Evolutionary conservation across 345 rosid species (phyloP).

Genomic region (Linum usitatissimum): DNA sequence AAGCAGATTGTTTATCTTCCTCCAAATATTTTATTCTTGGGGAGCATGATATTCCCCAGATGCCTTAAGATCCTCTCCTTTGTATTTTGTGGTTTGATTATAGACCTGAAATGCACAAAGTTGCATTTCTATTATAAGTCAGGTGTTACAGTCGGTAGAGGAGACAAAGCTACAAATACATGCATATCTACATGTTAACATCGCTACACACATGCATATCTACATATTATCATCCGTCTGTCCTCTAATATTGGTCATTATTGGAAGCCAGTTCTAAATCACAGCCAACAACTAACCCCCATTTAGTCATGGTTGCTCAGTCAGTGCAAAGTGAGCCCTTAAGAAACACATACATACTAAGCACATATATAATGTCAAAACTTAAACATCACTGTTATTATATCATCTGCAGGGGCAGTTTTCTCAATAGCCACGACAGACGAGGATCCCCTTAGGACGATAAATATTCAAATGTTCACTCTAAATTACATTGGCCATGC

Average conservation of each 20-base stretch:
- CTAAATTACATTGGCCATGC: constrained; percentile 35
- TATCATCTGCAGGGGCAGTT: constrained; percentile 34
- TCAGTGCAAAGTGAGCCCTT: neutral
- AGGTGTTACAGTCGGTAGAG: neutral
- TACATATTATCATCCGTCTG: neutral
- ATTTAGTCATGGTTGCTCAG: neutral
- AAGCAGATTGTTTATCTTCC: constrained; percentile 17
- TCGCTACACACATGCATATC: neutral
- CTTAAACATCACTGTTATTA: neutral
- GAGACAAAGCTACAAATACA: neutral
- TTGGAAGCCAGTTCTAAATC: neutral
- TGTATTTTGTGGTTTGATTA: too few relatives aligned
- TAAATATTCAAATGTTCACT: constrained; percentile 32
- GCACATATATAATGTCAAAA: too few relatives aligned
- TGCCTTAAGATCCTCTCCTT: too few relatives aligned
- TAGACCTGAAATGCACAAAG: too few relatives aligned
- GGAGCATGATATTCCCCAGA: too few relatives aligned
- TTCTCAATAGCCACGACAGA: constrained; percentile 35
- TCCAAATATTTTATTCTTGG: neutral
- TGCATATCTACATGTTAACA: neutral
- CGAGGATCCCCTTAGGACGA: constrained; percentile 28
- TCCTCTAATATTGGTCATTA: neutral
- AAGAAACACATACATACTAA: neutral
- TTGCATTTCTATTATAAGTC: neutral
- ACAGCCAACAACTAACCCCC: neutral